These are phyloP conservation scores for Trichosporon sp. DNA, from an alignment of 1,284 basidiomycete genomes.

Conservation along the genomic window DNA sequence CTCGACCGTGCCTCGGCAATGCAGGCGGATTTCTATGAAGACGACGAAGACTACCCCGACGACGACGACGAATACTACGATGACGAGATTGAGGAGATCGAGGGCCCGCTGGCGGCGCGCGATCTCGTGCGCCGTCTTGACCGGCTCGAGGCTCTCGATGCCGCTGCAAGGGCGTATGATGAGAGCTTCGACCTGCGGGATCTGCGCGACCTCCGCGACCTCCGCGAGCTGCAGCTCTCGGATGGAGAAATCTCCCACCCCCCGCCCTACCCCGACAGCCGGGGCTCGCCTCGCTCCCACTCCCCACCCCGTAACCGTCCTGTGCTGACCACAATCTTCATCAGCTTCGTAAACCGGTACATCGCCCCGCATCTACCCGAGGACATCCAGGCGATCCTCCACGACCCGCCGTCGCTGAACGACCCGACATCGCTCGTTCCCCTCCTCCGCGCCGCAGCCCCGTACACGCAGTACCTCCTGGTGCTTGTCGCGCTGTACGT, in stretches of 20 bases:
- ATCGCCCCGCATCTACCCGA: constrained; percentile 43
- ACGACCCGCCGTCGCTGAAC: constrained; percentile 44
- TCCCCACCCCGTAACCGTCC: not conserved
- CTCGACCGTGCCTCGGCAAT: not conserved
- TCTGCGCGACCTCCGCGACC: constrained; percentile 10
- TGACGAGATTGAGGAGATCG: not conserved
- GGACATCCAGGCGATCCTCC: constrained; percentile 39
- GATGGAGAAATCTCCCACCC: not conserved
- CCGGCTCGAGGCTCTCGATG: constrained; percentile 12
- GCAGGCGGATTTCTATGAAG: not conserved
- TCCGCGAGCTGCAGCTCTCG: constrained; percentile 6
- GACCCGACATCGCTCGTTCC: constrained; percentile 46
- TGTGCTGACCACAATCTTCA: constrained; percentile 27
- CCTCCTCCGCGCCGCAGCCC: constrained; percentile 40
- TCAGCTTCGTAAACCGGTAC: constrained; percentile 32
- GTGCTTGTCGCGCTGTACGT: constrained; percentile 48
- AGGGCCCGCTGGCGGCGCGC: not conserved
- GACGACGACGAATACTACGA: not conserved
- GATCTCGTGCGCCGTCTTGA: not conserved
- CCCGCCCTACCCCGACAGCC: constrained; percentile 4
- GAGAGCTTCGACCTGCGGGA: constrained; percentile 13
- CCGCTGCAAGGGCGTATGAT: not conserved
- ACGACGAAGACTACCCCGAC: not conserved
- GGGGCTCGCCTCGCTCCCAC: constrained; percentile 8
- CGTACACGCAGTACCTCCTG: constrained; percentile 46